These are phyloP conservation scores for Fusarium pseudocircinatum DNA, from an alignment of 2,329 filamentous ascomycete genomes.

Conservation along the genomic window DNA sequence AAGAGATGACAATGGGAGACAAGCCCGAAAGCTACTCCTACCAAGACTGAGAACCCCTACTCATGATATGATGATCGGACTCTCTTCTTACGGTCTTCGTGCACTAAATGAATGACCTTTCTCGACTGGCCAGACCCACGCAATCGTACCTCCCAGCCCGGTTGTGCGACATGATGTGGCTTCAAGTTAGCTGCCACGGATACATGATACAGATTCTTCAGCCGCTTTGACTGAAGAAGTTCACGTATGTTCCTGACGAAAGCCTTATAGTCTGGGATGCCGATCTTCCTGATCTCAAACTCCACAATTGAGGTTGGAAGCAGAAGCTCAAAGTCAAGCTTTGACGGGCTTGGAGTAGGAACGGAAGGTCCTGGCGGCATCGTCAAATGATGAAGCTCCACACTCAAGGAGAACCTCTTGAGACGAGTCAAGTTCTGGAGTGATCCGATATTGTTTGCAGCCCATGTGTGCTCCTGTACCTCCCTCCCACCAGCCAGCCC, in stretches of 20 bases:
- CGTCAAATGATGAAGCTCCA: background rate
- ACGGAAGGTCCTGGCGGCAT: background rate
- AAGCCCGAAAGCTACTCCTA: background rate
- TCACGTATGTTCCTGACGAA: background rate
- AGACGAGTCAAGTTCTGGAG: background rate
- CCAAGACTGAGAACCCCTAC: background rate
- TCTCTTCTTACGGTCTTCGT: background rate
- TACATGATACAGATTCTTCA: background rate
- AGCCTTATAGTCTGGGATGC: background rate
- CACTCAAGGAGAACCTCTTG: background rate
- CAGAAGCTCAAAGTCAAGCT: background rate
- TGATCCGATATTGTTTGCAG: background rate
- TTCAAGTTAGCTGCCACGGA: background rate
- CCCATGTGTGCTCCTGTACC: background rate
- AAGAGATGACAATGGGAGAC: background rate
- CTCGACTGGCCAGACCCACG: background rate
- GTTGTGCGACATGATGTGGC: background rate
- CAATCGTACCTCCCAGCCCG: background rate
- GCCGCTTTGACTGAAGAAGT: background rate
- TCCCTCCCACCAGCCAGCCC: background rate
- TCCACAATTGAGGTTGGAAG: background rate
- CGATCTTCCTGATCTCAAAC: background rate
- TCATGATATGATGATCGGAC: background rate
- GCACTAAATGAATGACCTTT: background rate
- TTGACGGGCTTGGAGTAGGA: background rate